phyloP scores from a whole-genome alignment of 2,329 filamentous ascomycete species.

The Seiridium cupressi region DNA sequence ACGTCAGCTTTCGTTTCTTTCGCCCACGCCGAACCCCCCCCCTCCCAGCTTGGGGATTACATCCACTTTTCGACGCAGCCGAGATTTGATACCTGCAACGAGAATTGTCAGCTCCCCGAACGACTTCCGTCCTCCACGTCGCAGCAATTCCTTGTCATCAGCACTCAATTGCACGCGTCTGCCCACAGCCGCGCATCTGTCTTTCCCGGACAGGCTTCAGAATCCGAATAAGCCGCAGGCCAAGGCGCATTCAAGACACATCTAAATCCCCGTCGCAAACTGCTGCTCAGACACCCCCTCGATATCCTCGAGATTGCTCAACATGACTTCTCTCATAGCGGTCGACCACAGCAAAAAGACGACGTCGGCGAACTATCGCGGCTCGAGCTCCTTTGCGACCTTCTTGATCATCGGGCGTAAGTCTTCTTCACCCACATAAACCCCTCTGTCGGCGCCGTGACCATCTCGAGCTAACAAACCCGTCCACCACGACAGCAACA shows the following conservation, averaged over 20 bases:
- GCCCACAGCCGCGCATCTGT: too few relatives aligned
- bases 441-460: conserved; percentile 12
- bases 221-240: too few relatives aligned
- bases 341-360: conserved; percentile 57
- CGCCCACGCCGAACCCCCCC: too few relatives aligned
- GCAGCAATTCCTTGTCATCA: background rate
- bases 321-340: conserved; percentile 1
- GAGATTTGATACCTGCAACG: background rate
- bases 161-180: background rate
- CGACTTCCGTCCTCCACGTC: background rate
- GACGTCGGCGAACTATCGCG: conserved; percentile 55
- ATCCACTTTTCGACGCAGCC: background rate
- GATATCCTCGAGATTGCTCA: background rate
- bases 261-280: too few relatives aligned
- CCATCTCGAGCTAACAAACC: background rate
- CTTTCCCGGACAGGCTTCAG: too few relatives aligned
- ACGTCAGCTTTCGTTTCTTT: too few relatives aligned
- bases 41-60: background rate
- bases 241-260: too few relatives aligned
- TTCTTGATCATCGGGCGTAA: conserved; percentile 95
- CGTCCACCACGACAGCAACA: conserved; percentile 53
- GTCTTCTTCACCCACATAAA: conserved; percentile 32
- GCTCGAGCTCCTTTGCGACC: conserved; percentile 79
- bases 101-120: background rate
- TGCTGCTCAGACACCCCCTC: background rate